A percentile compares a stretch with the other conserved stretches of the same genome.
phyloP scores from a whole-genome alignment of 2,329 filamentous ascomycete species.

The Dendryphion nanum region DNA sequence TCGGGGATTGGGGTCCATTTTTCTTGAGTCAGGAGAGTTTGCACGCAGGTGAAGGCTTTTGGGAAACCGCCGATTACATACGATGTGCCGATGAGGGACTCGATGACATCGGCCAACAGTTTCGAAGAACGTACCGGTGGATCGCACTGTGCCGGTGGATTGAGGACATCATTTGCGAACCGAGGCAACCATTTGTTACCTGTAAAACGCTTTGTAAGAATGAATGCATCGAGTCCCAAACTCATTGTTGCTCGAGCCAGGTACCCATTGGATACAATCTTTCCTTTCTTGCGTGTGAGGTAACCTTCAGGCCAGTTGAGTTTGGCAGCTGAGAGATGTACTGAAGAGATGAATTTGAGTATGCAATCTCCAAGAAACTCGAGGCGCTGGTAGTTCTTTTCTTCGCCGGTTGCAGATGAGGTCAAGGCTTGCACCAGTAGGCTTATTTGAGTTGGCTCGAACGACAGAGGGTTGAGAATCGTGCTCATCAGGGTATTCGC shows the following conservation, averaged over 20 bases:
- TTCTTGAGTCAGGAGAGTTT: slow-evolving; percentile 62
- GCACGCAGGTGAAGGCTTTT: slow-evolving; percentile 63
- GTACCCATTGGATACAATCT: slow-evolving; percentile 71
- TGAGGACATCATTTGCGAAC: slow-evolving; percentile 51
- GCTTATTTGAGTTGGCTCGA: slow-evolving; percentile 48
- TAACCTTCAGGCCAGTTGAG: slow-evolving; percentile 73
- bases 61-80: slow-evolving; percentile 66
- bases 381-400: slow-evolving; percentile 73
- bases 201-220: slow-evolving; percentile 67
- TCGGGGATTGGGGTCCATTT: slow-evolving; percentile 33
- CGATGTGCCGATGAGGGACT: slow-evolving; percentile 77
- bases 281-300: slow-evolving; percentile 66
- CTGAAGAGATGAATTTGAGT: slow-evolving; percentile 70
- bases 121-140: slow-evolving; percentile 68
- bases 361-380: slow-evolving; percentile 87
- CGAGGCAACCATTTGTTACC: slow-evolving; percentile 70
- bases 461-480: slow-evolving; percentile 52
- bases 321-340: slow-evolving; percentile 63
- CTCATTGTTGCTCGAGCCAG: slow-evolving; percentile 65
- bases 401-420: slow-evolving; percentile 59
- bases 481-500: slow-evolving; percentile 60
- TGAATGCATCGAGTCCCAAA: slow-evolving; percentile 67
- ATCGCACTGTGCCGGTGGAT: slow-evolving; percentile 13
- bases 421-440: slow-evolving; percentile 69
- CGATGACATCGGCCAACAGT: slow-evolving; percentile 80